Percentiles rank a stretch among this genome's conserved stretches.
Evolutionary conservation across 768 basidiomycete genomes (phyloP).

Genomic region (Baorangia bicolor): DNA sequence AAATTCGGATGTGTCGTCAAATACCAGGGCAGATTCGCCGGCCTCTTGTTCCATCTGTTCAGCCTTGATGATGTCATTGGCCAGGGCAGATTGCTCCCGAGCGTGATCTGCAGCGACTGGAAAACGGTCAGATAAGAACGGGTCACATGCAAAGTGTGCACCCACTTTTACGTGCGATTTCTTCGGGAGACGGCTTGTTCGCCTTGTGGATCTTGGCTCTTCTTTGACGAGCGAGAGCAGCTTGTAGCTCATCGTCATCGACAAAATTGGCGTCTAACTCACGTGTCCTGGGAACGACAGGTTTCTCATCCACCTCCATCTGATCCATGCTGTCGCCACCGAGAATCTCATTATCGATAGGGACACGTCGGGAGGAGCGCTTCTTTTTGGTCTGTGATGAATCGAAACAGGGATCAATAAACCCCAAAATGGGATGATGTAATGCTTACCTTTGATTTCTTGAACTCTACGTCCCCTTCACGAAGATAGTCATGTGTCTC

Average conservation of each 20-base stretch:
- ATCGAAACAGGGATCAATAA: background rate
- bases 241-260: conserved; percentile 98
- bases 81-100: conserved; percentile 46
- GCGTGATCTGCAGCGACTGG: conserved; percentile 65
- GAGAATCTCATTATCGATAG: conserved; percentile 39
- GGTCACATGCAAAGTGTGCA: conserved; percentile 7
- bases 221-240: conserved; percentile 82
- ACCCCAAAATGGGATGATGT: background rate
- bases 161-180: conserved; percentile 75
- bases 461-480: conserved; percentile 92
- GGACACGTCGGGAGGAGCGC: conserved; percentile 63
- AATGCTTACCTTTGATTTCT: conserved; percentile 77
- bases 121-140: conserved; percentile 1
- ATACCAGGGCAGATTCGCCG: conserved; percentile 57
- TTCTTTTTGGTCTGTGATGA: conserved; percentile 85
- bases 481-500: conserved; percentile 85
- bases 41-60: conserved; percentile 47
- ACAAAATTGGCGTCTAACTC: conserved; percentile 88
- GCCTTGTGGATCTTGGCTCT: conserved; percentile 76
- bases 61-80: conserved; percentile 42
- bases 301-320: conserved; percentile 82
- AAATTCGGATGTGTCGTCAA: conserved; percentile 97
- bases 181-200: conserved; percentile 78
- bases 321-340: conserved; percentile 24
- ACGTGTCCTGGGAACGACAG: conserved; percentile 63